phyloP scores from a whole-genome alignment of 1,284 basidiomycete genomes.

The Leccinum pachyderme region DNA sequence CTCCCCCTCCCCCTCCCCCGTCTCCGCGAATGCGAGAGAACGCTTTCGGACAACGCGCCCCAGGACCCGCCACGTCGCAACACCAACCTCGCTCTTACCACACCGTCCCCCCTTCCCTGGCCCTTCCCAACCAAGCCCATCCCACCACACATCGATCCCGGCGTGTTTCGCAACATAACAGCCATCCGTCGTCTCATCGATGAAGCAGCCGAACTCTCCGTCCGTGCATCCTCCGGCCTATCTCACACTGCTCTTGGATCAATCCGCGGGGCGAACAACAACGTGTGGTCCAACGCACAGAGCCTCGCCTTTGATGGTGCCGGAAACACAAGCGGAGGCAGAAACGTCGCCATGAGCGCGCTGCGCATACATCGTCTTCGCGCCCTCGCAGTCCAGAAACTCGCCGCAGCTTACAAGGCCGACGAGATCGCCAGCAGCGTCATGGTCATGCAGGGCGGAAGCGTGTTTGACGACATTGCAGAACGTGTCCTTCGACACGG shows the following conservation, averaged over 20 bases:
- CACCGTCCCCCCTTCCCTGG: conserved; percentile 42
- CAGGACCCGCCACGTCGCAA: conserved; percentile 50
- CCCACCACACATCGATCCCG: conserved; percentile 82
- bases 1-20: conserved; percentile 13
- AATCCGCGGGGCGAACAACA: conserved; percentile 45
- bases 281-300: conserved; percentile 59
- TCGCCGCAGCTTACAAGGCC: conserved; percentile 75
- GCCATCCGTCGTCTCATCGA: conserved; percentile 76
- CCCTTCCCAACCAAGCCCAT: conserved; percentile 59
- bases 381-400: conserved; percentile 75
- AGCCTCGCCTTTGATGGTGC: conserved; percentile 55
- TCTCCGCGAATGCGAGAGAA: conserved; percentile 40
- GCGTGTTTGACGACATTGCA: conserved; percentile 82
- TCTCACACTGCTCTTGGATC: conserved; percentile 69
- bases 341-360: conserved; percentile 78
- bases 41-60: conserved; percentile 49
- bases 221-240: conserved; percentile 76
- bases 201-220: conserved; percentile 78
- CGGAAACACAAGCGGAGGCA: conserved; percentile 50
- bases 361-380: conserved; percentile 74
- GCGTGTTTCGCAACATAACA: conserved; percentile 72
- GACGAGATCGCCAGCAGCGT: conserved; percentile 87
- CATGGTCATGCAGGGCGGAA: conserved; percentile 88
- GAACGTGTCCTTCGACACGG: conserved; percentile 75
- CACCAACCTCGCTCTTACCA: conserved; percentile 30